phyloP scores from a whole-genome alignment of 768 basidiomycete species.

The Auricularia sp. region DNA sequence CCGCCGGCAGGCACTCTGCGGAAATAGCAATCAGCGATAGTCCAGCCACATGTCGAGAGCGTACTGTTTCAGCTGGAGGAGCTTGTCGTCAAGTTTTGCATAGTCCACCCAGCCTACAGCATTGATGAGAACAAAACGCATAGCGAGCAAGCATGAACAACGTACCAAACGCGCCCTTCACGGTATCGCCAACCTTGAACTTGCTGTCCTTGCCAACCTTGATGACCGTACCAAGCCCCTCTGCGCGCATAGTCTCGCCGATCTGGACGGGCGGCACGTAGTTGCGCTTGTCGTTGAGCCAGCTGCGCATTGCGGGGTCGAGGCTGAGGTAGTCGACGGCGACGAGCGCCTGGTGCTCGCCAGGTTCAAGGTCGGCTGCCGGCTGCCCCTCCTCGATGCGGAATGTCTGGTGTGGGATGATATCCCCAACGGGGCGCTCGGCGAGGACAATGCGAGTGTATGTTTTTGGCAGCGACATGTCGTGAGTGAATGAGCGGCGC shows the following conservation, averaged over 20 bases:
- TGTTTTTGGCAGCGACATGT: conserved; percentile 10
- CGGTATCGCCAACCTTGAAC: conserved; percentile 58
- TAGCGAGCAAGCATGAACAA: not conserved
- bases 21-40: not conserved
- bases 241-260: conserved; percentile 66
- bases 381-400: conserved; percentile 25
- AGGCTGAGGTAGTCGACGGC: conserved; percentile 68
- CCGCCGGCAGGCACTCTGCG: conserved; percentile 44
- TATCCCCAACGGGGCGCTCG: conserved; percentile 57
- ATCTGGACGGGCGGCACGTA: conserved; percentile 62
- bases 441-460: conserved; percentile 68
- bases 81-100: conserved; percentile 25
- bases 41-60: conserved; percentile 12
- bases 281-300: conserved; percentile 60
- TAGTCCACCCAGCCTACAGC: no score
- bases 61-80: conserved; percentile 45
- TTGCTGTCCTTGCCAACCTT: conserved; percentile 40
- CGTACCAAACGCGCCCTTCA: conserved; percentile 52
- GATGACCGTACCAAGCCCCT: conserved; percentile 29
- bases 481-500: no score
- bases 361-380: conserved; percentile 14
- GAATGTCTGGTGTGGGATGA: conserved; percentile 63
- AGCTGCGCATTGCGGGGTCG: conserved; percentile 85
- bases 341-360: conserved; percentile 51
- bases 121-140: no score